Evolutionary conservation across 305 asterid genomes (phyloP).

Genomic region (Ajuga reptans): DNA sequence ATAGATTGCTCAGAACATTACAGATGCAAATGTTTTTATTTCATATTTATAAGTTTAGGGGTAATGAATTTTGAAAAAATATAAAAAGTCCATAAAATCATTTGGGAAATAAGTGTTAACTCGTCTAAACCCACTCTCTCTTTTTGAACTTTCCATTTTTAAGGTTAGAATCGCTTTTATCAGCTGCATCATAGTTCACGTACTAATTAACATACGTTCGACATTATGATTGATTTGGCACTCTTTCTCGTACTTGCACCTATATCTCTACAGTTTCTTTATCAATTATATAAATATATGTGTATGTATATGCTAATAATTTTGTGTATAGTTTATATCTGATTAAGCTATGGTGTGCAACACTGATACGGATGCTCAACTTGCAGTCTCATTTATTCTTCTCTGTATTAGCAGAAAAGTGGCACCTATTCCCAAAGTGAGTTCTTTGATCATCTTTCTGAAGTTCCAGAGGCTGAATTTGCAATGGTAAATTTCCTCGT

Average conservation of each 20-base stretch:
- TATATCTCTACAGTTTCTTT: not conserved
- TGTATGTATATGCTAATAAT: not conserved
- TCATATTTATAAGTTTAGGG: not conserved
- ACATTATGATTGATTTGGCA: not conserved
- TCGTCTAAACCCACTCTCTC: not conserved
- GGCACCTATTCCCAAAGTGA: constrained; percentile 33
- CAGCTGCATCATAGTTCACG: not conserved
- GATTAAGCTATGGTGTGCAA: not conserved
- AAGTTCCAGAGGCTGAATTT: constrained; percentile 39
- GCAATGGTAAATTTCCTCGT: constrained; percentile 36
- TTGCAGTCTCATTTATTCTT: constrained; percentile 17
- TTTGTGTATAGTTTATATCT: not conserved
- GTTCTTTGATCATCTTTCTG: constrained; percentile 33
- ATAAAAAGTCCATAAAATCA: not conserved
- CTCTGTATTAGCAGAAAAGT: constrained; percentile 35
- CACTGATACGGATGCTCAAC: not conserved
- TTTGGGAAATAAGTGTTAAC: not conserved
- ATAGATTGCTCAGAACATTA: not conserved
- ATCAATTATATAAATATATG: not conserved
- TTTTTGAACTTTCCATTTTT: not conserved
- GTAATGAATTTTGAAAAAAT: not conserved
- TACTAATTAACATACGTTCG: not conserved
- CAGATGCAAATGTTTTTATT: not conserved
- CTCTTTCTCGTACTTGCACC: not conserved
- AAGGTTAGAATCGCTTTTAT: not conserved